Percentiles rank a stretch among this genome's conserved stretches.
These are phyloP conservation scores for Thelonectria olida DNA, from an alignment of 2,329 filamentous ascomycete genomes.

Conservation along the genomic window DNA sequence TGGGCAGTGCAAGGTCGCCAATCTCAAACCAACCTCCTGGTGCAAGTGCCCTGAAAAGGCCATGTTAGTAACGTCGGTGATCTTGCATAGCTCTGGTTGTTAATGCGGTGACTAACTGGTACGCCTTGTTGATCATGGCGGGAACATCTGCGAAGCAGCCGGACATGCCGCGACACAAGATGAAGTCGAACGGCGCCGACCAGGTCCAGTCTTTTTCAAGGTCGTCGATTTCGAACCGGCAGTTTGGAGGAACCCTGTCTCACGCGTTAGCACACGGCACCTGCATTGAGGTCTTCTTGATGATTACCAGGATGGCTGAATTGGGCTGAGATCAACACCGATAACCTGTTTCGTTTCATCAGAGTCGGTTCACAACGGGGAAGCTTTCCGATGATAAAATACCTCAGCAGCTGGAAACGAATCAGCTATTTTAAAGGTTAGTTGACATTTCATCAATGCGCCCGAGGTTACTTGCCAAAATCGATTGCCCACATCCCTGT, in stretches of 20 bases:
- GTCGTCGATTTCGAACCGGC: conserved; percentile 36
- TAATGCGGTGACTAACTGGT: conserved; percentile 20
- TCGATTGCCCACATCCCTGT: conserved; percentile 41
- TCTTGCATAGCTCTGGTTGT: not conserved
- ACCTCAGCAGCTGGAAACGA: conserved; percentile 26
- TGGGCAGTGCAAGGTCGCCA: conserved; percentile 27
- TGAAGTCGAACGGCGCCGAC: conserved; percentile 35
- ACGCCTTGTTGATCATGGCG: conserved; percentile 33
- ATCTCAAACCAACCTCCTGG: conserved; percentile 38
- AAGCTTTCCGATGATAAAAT: not conserved
- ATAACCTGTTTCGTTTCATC: conserved; percentile 20
- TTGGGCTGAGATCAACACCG: conserved; percentile 32
- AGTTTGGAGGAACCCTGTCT: conserved; percentile 34
- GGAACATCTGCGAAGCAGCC: conserved; percentile 31
- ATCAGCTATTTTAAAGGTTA: conserved; percentile 18
- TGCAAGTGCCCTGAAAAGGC: conserved; percentile 25
- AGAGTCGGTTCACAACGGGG: not conserved
- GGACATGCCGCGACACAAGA: conserved; percentile 32
- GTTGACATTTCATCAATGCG: no score
- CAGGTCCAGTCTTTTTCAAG: conserved; percentile 39
- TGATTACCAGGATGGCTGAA: conserved; percentile 27
- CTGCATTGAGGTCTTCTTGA: no score
- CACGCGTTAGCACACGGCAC: not conserved
- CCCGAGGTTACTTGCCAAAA: conserved; percentile 22
- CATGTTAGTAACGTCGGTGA: not conserved